Conservation (phyloP, 768 basidiomycete species). For the Serendipita vermifera region DNA sequence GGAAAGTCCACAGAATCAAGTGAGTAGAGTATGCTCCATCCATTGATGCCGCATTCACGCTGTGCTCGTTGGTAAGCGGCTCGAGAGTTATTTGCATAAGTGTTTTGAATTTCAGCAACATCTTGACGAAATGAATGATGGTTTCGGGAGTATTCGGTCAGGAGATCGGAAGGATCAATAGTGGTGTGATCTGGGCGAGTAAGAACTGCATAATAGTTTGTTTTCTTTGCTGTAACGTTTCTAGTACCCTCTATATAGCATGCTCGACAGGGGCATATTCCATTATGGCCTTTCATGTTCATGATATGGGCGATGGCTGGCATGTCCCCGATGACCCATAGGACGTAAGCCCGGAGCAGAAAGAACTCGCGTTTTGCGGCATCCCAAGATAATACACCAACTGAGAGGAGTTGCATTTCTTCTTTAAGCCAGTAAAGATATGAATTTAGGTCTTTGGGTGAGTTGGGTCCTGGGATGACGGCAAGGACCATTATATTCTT, state of each 20-base stretch:
- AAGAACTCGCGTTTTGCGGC: constrained; percentile 19
- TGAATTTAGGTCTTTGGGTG: constrained; percentile 29
- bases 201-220: too few relatives aligned
- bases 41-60: constrained; percentile 26
- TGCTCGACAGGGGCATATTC: constrained; percentile 25
- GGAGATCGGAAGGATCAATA: too few relatives aligned
- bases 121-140: too few relatives aligned
- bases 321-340: constrained; percentile 25
- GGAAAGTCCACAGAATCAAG: constrained; percentile 27
- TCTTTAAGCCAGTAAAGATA: constrained; percentile 28
- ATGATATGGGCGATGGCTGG: constrained; percentile 23
- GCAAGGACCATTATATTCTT: constrained; percentile 29
- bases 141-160: too few relatives aligned
- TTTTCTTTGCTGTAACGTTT: too few relatives aligned
- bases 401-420: constrained; percentile 25
- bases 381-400: constrained; percentile 28
- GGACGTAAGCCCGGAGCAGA: constrained; percentile 22
- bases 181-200: too few relatives aligned
- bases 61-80: constrained; percentile 21
- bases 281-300: constrained; percentile 34
- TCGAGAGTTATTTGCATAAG: constrained; percentile 16
- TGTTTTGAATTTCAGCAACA: too few relatives aligned
- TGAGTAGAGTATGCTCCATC: constrained; percentile 19
- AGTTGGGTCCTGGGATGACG: constrained; percentile 34
- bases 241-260: constrained; percentile 26